A percentile compares a stretch with the other conserved stretches of the same genome.
Conservation (phyloP, 257 asterid genomes). For the Solanum medicagineum region DNA sequence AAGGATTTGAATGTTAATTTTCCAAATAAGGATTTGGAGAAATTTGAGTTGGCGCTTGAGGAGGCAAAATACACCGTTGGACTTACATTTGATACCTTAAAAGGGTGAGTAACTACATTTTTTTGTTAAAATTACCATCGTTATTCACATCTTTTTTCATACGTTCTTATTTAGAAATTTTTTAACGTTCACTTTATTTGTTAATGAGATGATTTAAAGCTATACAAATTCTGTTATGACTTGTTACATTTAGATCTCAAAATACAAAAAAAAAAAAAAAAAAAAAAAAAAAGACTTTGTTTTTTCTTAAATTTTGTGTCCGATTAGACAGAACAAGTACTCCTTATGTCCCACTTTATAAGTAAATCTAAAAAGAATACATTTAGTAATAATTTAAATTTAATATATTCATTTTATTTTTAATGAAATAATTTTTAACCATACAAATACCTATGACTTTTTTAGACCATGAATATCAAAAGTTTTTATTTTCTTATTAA, state of each 20-base stretch:
- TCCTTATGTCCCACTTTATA: too few species aligned
- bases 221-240: background rate
- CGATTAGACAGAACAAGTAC: too few species aligned
- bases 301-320: background rate
- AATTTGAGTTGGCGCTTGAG: constrained; percentile 45
- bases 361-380: too few species aligned
- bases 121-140: background rate
- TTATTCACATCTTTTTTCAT: background rate
- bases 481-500: too few species aligned
- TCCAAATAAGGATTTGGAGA: constrained; percentile 19
- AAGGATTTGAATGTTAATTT: constrained; percentile 25
- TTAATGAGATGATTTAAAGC: background rate
- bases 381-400: too few species aligned
- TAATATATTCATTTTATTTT: too few species aligned
- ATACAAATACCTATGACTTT: too few species aligned
- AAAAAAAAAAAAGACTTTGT: background rate
- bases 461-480: too few species aligned
- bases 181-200: background rate
- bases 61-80: constrained; percentile 76
- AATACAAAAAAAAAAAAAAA: background rate
- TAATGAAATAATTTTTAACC: too few species aligned
- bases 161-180: background rate
- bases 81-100: constrained; percentile 52
- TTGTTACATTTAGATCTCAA: background rate
- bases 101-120: constrained; percentile 28